phyloP scores from a whole-genome alignment of 768 basidiomycete genomes.

The Termitomyces sp. region DNA sequence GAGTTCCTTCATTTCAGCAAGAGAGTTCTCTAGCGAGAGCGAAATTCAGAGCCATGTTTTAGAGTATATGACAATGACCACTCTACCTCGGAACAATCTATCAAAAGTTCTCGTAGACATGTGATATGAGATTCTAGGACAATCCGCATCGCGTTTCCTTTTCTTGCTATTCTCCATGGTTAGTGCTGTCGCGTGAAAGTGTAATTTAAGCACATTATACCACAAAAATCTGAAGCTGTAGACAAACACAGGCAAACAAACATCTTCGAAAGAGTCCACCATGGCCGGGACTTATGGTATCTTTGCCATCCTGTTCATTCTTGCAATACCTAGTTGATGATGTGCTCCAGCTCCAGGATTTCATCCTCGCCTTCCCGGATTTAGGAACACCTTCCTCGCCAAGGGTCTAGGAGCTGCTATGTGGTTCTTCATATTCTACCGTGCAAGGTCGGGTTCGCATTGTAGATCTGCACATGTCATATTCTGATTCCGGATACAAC shows the following conservation, averaged over 20 bases:
- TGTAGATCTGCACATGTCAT: not conserved
- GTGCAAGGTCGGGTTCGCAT: conserved; percentile 66
- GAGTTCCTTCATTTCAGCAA: conserved; percentile 50
- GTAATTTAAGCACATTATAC: not conserved
- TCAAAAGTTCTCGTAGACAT: conserved; percentile 41
- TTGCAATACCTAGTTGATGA: conserved; percentile 2
- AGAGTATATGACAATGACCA: not conserved
- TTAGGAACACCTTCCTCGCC: conserved; percentile 70
- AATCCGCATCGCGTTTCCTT: conserved; percentile 34
- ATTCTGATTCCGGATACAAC: conserved; percentile 1
- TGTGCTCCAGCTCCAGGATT: conserved; percentile 62
- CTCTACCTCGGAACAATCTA: conserved; percentile 47
- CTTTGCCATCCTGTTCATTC: conserved; percentile 1
- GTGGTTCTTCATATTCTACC: conserved; percentile 99
- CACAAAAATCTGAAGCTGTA: conserved; percentile 11
- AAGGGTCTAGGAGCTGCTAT: conserved; percentile 88
- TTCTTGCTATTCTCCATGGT: conserved; percentile 36
- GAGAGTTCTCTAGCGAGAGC: conserved; percentile 45
- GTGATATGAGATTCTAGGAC: conserved; percentile 41
- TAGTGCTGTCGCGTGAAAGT: conserved; percentile 11
- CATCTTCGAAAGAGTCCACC: conserved; percentile 17
- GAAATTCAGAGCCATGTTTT: not conserved
- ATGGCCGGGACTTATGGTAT: conserved; percentile 41
- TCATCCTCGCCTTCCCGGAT: conserved; percentile 80
- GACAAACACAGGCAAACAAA: conserved; percentile 31